phyloP scores from a whole-genome alignment of 2,329 filamentous ascomycete species.

The Fusarium nurragi region DNA sequence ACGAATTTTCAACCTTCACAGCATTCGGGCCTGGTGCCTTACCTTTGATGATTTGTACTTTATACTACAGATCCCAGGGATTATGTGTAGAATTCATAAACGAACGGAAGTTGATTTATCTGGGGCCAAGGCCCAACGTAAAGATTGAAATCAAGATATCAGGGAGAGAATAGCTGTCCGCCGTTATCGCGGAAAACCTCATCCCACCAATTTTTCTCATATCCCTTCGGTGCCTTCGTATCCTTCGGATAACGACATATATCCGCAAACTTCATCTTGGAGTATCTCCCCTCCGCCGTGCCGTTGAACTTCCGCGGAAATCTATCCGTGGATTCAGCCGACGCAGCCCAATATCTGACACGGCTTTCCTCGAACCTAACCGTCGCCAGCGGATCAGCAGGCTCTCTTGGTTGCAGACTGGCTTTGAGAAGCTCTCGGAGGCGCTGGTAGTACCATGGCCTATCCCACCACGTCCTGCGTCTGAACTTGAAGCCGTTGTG shows the following conservation, averaged over 20 bases:
- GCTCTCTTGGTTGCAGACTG: accelerated
- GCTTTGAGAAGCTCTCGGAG: not conserved
- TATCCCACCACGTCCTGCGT: conserved; percentile 1
- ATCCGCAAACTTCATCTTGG: not conserved
- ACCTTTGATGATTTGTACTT: too few species aligned
- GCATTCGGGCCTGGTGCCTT: too few species aligned
- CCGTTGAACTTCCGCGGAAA: not conserved
- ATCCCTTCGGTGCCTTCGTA: not conserved
- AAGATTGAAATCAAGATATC: too few species aligned
- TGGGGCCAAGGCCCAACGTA: too few species aligned
- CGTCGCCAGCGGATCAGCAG: not conserved
- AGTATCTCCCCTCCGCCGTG: not conserved
- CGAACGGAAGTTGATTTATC: too few species aligned
- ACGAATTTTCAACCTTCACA: too few species aligned
- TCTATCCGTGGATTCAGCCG: not conserved
- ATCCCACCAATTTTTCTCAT: conserved; percentile 1
- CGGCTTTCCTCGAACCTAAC: not conserved
- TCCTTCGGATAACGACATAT: not conserved
- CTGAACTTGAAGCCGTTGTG: not conserved
- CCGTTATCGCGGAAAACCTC: not conserved
- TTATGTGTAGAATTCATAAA: too few species aligned
- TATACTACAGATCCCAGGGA: too few species aligned
- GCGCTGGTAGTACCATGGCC: conserved; percentile 1
- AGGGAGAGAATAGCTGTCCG: not conserved
- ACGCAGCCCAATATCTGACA: conserved; percentile 8